A percentile compares a stretch with the other conserved stretches of the same genome.
Conservation (phyloP, 441 rosid genomes). For the Populus hybrid region DNA sequence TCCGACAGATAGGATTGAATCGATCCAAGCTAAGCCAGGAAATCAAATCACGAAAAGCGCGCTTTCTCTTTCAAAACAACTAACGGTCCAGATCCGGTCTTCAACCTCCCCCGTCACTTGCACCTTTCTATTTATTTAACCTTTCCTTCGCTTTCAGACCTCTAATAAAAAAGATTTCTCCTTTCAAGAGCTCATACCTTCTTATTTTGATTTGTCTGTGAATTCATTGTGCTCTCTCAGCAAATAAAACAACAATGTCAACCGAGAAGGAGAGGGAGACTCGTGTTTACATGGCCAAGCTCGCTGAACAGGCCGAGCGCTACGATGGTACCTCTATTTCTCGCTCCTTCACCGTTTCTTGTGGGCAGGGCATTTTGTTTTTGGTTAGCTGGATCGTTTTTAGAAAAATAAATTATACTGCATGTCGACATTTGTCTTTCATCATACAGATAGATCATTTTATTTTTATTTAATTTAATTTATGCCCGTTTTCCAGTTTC, state of each 20-base stretch:
- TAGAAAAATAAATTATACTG: neutral
- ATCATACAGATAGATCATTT: neutral
- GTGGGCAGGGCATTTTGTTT: neutral
- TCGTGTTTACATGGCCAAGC: constrained; percentile 92
- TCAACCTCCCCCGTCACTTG: constrained; percentile 9
- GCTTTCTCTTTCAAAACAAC: constrained; percentile 30
- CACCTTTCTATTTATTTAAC: constrained; percentile 1
- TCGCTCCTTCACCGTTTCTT: neutral
- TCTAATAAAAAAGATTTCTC: neutral
- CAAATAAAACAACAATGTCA: constrained; percentile 35
- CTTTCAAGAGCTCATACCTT: neutral
- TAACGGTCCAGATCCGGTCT: constrained; percentile 53
- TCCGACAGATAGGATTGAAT: constrained; percentile 1
- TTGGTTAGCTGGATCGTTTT: neutral
- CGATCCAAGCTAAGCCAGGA: neutral
- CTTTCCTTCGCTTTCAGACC: constrained; percentile 1
- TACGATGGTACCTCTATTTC: constrained; percentile 55
- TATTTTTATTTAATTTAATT: no score
- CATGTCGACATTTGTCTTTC: neutral
- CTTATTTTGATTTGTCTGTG: neutral
- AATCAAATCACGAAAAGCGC: constrained; percentile 27
- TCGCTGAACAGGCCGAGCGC: constrained; percentile 30
- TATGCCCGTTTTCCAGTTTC: neutral
- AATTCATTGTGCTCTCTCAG: neutral
- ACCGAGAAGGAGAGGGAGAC: constrained; percentile 84